Conservation (phyloP, 176 grass and related monocot genomes). For the Miscanthus lutarioriparius region DNA sequence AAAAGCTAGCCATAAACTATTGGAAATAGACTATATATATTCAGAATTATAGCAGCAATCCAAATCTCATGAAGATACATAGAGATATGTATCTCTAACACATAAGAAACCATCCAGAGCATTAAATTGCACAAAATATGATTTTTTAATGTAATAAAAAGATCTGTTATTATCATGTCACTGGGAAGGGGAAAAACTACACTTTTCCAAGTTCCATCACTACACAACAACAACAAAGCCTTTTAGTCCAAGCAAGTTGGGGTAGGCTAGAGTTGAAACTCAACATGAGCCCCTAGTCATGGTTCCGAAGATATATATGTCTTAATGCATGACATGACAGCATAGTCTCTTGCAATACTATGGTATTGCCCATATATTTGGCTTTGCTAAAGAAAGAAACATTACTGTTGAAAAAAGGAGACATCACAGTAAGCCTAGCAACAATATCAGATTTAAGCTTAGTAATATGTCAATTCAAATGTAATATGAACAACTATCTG, state of each 20-base stretch:
- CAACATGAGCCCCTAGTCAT: too few species aligned
- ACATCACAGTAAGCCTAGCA: neutral
- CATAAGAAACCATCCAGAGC: too few species aligned
- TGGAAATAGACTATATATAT: neutral
- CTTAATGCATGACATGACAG: neutral
- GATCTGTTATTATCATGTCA: neutral
- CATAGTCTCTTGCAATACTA: neutral
- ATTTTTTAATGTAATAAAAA: neutral
- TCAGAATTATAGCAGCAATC: neutral
- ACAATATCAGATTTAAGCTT: constrained; percentile 5
- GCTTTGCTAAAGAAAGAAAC: neutral
- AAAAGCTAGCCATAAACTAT: neutral
- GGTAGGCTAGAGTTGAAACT: too few species aligned
- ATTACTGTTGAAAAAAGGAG: neutral
- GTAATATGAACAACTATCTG: neutral
- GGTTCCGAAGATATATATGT: neutral
- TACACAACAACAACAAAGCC: neutral
- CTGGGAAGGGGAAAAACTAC: neutral
- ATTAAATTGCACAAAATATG: too few species aligned
- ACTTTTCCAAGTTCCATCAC: neutral
- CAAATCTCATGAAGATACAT: constrained; percentile 16
- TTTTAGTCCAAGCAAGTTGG: too few species aligned
- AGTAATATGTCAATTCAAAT: neutral
- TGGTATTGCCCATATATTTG: neutral
- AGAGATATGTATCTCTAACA: neutral